Percentiles rank a stretch among this genome's conserved stretches.
Conservation (phyloP, 345 rosid species). For the Cardamine occulta region DNA sequence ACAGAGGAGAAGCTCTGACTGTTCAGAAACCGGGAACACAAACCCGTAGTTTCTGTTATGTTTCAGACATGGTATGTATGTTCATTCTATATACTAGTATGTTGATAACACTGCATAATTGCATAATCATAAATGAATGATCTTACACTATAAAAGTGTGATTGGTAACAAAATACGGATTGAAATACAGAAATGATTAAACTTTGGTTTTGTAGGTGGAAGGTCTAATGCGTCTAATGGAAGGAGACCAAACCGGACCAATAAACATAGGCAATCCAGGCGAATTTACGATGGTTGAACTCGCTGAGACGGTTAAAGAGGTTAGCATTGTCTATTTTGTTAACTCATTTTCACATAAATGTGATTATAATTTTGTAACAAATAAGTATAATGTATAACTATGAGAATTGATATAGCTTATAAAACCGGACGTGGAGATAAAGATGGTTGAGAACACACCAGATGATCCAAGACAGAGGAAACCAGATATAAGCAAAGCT, state of each 20-base stretch:
- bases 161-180: neutral
- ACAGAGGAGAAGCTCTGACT: conserved; percentile 81
- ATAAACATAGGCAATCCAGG: conserved; percentile 96
- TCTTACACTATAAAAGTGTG: neutral
- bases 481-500: conserved; percentile 86
- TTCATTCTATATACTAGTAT: no score
- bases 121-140: neutral
- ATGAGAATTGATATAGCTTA: conserved; percentile 54
- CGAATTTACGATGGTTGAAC: conserved; percentile 88
- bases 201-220: conserved; percentile 61
- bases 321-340: conserved; percentile 52
- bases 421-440: conserved; percentile 76
- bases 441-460: conserved; percentile 84
- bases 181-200: neutral
- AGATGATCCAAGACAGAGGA: conserved; percentile 94
- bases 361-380: neutral
- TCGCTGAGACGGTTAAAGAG: conserved; percentile 91
- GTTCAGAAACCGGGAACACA: conserved; percentile 97
- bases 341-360: neutral
- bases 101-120: no score
- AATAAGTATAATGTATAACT: neutral
- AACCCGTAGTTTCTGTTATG: conserved; percentile 96
- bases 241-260: conserved; percentile 92
- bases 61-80: conserved; percentile 90
- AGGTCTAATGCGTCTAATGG: conserved; percentile 81